Evolutionary conservation across 176 grass and related monocot genomes (phyloP), one percentile per base, ranked within the genome.

Genomic region (Avena insularis): DNA sequence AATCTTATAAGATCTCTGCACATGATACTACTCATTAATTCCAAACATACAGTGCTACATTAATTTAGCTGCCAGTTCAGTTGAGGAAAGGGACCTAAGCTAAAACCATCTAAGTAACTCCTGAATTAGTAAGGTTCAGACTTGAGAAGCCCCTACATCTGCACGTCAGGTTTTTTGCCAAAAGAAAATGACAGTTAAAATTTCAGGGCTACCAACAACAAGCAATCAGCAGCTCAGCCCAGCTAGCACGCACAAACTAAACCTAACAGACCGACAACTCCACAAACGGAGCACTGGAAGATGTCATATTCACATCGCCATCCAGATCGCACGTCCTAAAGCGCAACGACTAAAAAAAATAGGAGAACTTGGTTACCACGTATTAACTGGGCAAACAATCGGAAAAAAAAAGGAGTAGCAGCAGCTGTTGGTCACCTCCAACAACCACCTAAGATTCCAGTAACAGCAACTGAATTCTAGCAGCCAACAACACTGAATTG

Each of bases 401-500:
- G 40, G 0, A 6, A 43, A 19, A 19, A 17, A 17, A 57, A 19
- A 57, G 1, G 2, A 20, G 55, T 20, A 57, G 55, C 6, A 57
- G 75, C 12, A 77, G 27, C 76, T 21, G 9, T 9, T 47, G 6
- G 45, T 47, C 8, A 47, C 5, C 63, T 83, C 87, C 73, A 79
- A 84, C 73, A 48, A 78, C 78, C 54, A 82, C 55, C 82, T 61
- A 54, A 60, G 57, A 5, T 85, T 46, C 33, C 25, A 62, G 78
- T 13, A 85, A 61, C 55, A 78, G 29, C 71, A 85, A 47, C 54
- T 82, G 45, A 71, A 72, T 19, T 77, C n/a, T 77, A 84, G 17
- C 40, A 84, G 17, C 40, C n/a, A 85, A 71, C 53, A 78, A 31
- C 61, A 46, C 31, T 36, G 46, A 70, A 85, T 71, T 50, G 40